These are phyloP conservation scores for Castanea crenata DNA, from an alignment of 306 rosid genomes.

Conservation along the genomic window DNA sequence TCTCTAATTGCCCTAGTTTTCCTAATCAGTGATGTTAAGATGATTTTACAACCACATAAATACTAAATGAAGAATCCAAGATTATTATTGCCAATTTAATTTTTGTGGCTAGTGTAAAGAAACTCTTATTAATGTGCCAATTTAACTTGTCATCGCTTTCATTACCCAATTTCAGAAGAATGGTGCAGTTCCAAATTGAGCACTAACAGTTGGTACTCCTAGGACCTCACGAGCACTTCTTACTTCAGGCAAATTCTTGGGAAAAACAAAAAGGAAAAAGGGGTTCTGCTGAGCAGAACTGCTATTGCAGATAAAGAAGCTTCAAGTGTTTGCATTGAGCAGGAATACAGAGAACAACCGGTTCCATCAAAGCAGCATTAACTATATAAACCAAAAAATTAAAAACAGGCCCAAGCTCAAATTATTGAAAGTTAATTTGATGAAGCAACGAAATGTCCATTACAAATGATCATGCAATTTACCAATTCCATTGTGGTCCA, in stretches of 20 bases:
- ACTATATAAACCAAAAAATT: constrained; percentile 7
- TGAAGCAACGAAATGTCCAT: constrained; percentile 11
- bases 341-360: neutral
- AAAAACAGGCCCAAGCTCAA: constrained; percentile 7
- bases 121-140: constrained; percentile 3
- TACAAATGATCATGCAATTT: neutral
- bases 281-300: neutral
- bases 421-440: constrained; percentile 2
- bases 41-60: neutral
- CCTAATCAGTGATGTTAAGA: neutral
- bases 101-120: neutral
- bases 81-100: neutral
- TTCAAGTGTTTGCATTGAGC: neutral
- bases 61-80: neutral
- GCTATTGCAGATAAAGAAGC: neutral
- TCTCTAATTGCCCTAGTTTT: no score
- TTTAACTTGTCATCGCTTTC: constrained; percentile 69
- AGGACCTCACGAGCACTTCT: constrained; percentile 77
- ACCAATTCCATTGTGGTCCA: neutral
- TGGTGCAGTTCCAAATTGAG: constrained; percentile 90
- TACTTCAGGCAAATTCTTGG: constrained; percentile 92
- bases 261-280: neutral
- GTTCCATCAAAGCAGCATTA: constrained; percentile 10
- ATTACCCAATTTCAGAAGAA: constrained; percentile 98
- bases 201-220: constrained; percentile 88